These are phyloP conservation scores for Ceratobasidium sp. DNA, from an alignment of 1,284 basidiomycete species.

Conservation along the genomic window DNA sequence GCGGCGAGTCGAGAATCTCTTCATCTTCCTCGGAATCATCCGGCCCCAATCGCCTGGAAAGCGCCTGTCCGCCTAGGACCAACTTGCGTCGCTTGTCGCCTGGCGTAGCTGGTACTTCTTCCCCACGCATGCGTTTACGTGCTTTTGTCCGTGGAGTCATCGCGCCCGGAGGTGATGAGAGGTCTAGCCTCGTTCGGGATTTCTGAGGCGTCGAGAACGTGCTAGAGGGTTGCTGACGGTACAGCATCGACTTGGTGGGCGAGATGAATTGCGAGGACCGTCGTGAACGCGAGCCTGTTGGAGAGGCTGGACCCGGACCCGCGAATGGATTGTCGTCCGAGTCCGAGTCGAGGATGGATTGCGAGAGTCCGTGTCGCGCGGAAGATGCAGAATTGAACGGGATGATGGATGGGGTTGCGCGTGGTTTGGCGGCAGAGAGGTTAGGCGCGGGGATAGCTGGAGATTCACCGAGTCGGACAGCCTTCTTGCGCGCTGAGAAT, in stretches of 20 bases:
- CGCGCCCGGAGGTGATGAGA: constrained; percentile 6
- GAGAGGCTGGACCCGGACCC: not conserved
- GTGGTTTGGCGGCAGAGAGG: not conserved
- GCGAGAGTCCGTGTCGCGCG: not conserved
- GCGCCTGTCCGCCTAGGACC: not conserved
- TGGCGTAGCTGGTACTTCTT: constrained; percentile 41
- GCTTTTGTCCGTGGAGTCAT: constrained; percentile 41
- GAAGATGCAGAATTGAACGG: constrained; percentile 22
- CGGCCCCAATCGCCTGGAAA: not conserved
- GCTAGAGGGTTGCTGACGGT: not conserved
- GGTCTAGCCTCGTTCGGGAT: not conserved
- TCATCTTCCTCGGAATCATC: constrained; percentile 31
- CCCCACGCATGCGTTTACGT: constrained; percentile 41
- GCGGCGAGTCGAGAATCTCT: constrained; percentile 36
- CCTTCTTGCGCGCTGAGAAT: constrained; percentile 24
- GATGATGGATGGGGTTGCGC: constrained; percentile 25
- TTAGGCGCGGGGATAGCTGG: not conserved
- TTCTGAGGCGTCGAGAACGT: not conserved
- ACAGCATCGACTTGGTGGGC: constrained; percentile 10
- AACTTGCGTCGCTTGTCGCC: constrained; percentile 39
- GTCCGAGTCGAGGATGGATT: not conserved
- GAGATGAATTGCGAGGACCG: constrained; percentile 8
- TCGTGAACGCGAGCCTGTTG: constrained; percentile 12
- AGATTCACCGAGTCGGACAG: not conserved
- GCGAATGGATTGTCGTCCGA: constrained; percentile 23